Conservation (phyloP, 2,329 filamentous ascomycete genomes). For the Ophiostoma montium region DNA sequence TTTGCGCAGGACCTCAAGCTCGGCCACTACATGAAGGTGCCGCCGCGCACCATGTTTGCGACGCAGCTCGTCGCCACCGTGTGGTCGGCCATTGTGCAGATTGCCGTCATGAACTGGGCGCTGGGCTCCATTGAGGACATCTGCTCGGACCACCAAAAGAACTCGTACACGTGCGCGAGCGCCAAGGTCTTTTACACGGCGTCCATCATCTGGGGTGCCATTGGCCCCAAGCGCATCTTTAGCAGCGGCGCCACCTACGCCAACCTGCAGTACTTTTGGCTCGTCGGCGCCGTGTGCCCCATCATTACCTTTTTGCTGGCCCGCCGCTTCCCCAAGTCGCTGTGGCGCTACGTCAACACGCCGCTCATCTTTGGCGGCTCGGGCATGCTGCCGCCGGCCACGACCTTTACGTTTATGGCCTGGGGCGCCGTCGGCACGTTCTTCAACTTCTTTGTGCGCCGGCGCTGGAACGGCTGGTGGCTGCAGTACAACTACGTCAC, state of each 20-base stretch:
- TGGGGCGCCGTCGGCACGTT: slow-evolving; percentile 54
- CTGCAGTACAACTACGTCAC: slow-evolving; percentile 65
- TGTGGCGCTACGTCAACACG: slow-evolving; percentile 51
- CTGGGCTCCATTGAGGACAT: slow-evolving; percentile 47
- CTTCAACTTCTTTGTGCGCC: slow-evolving; percentile 55
- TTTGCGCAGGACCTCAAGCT: slow-evolving; percentile 56
- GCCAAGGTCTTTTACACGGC: slow-evolving; percentile 50
- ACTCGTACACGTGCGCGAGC: slow-evolving; percentile 42
- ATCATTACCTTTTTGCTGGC: slow-evolving; percentile 49
- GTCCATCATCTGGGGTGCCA: slow-evolving; percentile 59
- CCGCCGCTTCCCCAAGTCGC: slow-evolving; percentile 44
- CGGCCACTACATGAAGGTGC: slow-evolving; percentile 61
- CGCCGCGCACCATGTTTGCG: slow-evolving; percentile 46
- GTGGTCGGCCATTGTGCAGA: slow-evolving; percentile 48
- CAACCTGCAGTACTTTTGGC: slow-evolving; percentile 55
- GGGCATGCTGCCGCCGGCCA: slow-evolving; percentile 52
- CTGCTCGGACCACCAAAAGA: slow-evolving; percentile 38
- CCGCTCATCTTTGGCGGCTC: slow-evolving; percentile 56
- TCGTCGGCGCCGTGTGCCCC: slow-evolving; percentile 49
- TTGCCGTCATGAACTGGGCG: slow-evolving; percentile 53
- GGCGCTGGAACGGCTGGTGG: slow-evolving; percentile 59
- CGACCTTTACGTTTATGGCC: slow-evolving; percentile 54
- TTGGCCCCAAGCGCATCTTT: slow-evolving; percentile 58
- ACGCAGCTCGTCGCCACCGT: slow-evolving; percentile 45
- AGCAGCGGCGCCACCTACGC: slow-evolving; percentile 47